A percentile compares a stretch with the other conserved stretches of the same genome.
Conservation (phyloP, 768 basidiomycete species). For the Pleurotus giganteus region DNA sequence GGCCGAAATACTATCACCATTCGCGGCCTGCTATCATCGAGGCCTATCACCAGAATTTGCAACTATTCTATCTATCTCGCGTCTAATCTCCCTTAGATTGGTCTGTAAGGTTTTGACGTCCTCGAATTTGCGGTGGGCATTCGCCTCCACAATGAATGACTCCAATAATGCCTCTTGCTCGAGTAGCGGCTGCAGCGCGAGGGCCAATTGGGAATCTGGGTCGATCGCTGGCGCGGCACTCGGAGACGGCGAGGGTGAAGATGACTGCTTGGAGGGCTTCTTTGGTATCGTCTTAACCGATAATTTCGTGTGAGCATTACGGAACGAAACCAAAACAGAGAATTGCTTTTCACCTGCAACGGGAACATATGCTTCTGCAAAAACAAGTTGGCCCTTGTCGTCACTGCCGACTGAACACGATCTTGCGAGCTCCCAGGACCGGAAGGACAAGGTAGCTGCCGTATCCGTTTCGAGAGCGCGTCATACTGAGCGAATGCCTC, state of each 20-base stretch:
- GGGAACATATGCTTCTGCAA: slow-evolving; percentile 90
- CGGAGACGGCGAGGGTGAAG: slow-evolving; percentile 6
- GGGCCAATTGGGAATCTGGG: slow-evolving; percentile 68
- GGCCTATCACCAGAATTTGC: slow-evolving; percentile 18
- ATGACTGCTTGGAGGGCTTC: slow-evolving; percentile 22
- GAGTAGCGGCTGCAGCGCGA: slow-evolving; percentile 78
- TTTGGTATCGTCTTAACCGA: slow-evolving; percentile 47
- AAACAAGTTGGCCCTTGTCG: slow-evolving; percentile 73
- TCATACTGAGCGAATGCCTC: slow-evolving; percentile 90
- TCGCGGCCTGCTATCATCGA: background rate
- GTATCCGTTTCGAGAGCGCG: slow-evolving; percentile 81
- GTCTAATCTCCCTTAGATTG: slow-evolving; percentile 80
- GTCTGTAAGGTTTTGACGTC: slow-evolving; percentile 83
- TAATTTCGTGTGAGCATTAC: background rate
- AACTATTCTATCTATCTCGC: slow-evolving; percentile 75
- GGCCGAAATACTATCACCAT: too few relatives aligned
- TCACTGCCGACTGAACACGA: slow-evolving; percentile 79
- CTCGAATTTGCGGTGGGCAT: slow-evolving; percentile 89
- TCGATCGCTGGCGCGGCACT: slow-evolving; percentile 39
- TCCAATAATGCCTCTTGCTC: slow-evolving; percentile 94
- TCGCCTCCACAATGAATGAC: slow-evolving; percentile 88
- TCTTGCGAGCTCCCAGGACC: slow-evolving; percentile 74
- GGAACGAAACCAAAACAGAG: background rate
- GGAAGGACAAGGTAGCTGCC: slow-evolving; percentile 60
- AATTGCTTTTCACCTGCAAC: slow-evolving; percentile 52